phyloP scores from a whole-genome alignment of 2,329 filamentous ascomycete genomes.

The Exophiala xenobiotica region DNA sequence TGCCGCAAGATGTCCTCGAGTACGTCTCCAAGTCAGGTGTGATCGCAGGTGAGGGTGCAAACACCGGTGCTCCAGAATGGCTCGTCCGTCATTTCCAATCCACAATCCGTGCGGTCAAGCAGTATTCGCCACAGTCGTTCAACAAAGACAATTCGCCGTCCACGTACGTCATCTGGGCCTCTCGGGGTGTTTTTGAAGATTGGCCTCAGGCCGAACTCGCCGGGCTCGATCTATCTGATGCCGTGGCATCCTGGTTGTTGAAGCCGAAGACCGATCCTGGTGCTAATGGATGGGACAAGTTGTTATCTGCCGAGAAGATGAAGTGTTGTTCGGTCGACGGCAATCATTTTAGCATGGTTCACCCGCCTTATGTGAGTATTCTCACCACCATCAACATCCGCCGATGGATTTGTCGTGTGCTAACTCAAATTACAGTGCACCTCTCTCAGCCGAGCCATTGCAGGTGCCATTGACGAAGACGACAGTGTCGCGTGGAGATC shows the following conservation, averaged over 20 bases:
- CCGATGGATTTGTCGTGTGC: not conserved
- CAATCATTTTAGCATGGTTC: conserved; percentile 18
- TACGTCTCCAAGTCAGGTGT: not conserved
- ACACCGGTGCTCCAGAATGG: conserved; percentile 5
- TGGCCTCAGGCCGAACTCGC: conserved; percentile 3
- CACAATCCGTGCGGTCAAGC: conserved; percentile 7
- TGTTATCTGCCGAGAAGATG: conserved; percentile 5
- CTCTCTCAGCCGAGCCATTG: not conserved
- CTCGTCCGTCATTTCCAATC: conserved; percentile 16
- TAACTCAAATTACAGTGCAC: not conserved
- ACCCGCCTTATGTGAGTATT: not conserved
- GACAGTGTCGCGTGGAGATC: not conserved
- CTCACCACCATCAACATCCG: not conserved
- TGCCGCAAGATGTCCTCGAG: conserved; percentile 32
- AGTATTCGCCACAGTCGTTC: conserved; percentile 15
- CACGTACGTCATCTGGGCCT: conserved; percentile 14
- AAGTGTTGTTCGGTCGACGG: not conserved
- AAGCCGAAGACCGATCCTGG: conserved; percentile 1
- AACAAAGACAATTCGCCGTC: not conserved
- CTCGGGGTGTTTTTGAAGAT: conserved; percentile 8
- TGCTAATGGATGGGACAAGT: conserved; percentile 5
- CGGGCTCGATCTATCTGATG: conserved; percentile 4
- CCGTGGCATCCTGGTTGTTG: not conserved
- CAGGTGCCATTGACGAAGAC: not conserved
- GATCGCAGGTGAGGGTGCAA: not conserved